Conservation (phyloP, 768 basidiomycete species). For the Lactifluus rugatus region DNA sequence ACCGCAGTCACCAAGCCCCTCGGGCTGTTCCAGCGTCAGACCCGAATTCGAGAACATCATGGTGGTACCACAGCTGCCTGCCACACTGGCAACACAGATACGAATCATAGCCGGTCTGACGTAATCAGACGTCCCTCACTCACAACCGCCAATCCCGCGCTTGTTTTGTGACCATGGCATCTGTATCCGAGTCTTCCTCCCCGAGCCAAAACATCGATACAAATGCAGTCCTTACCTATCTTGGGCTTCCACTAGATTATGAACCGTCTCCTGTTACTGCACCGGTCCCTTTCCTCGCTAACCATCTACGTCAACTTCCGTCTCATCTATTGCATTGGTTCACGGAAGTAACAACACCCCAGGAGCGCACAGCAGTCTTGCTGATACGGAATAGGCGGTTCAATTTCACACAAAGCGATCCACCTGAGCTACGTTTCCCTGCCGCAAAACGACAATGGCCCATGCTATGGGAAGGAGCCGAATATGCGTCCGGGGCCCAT, state of each 20-base stretch:
- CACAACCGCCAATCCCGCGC: no score
- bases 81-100: background rate
- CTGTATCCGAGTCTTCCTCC: background rate
- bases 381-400: conserved; percentile 65
- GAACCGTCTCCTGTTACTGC: conserved; percentile 47
- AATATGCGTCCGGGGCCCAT: conserved; percentile 31
- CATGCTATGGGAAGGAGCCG: conserved; percentile 51
- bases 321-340: conserved; percentile 45
- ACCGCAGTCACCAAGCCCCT: background rate
- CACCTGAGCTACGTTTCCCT: conserved; percentile 45
- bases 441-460: conserved; percentile 55
- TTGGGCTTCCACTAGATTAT: conserved; percentile 52
- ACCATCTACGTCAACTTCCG: conserved; percentile 55
- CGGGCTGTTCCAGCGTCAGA: background rate
- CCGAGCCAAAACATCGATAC: conserved; percentile 7
- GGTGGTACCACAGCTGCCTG: background rate
- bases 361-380: conserved; percentile 52
- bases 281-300: conserved; percentile 54
- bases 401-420: conserved; percentile 46
- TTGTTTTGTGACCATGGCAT: background rate
- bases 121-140: background rate
- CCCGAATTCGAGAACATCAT: background rate
- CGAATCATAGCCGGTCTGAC: background rate
- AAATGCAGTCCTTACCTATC: conserved; percentile 34
- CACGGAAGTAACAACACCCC: conserved; percentile 41